phyloP scores from a whole-genome alignment of 2,329 filamentous ascomycete species.

The Calonectria honghensis region DNA sequence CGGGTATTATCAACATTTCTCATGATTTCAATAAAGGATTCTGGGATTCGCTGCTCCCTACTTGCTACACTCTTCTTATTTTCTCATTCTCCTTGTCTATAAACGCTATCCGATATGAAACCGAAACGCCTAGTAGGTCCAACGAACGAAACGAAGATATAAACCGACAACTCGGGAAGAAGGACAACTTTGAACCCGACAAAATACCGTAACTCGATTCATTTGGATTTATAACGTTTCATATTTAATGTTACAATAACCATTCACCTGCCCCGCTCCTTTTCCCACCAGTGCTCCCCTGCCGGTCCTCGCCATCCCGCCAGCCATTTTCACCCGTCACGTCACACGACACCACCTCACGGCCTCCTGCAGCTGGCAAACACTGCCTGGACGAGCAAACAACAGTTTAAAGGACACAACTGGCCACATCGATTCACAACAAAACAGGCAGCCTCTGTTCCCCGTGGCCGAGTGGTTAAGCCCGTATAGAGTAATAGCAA shows the following conservation, averaged over 20 bases:
- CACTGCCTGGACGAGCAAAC: conserved; percentile 11
- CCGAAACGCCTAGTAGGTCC: background rate
- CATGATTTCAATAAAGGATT: background rate
- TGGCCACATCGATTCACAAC: conserved; percentile 35
- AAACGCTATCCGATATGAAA: background rate
- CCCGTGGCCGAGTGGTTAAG: conserved; percentile 52
- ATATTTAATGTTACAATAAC: background rate
- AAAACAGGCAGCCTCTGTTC: conserved; percentile 25
- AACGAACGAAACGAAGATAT: background rate
- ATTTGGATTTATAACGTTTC: background rate
- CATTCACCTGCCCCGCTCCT: background rate
- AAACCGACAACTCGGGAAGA: background rate
- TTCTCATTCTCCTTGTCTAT: background rate
- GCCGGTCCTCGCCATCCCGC: background rate
- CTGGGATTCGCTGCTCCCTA: background rate
- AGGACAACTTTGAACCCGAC: background rate
- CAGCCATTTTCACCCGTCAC: background rate
- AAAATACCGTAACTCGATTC: background rate
- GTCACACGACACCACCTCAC: conserved; percentile 33
- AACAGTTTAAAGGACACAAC: conserved; percentile 42
- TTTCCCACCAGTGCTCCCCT: background rate
- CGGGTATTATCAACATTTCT: background rate
- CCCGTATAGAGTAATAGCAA: conserved; percentile 62
- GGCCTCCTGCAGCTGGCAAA: conserved; percentile 43
- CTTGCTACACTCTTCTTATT: background rate